Evolutionary conservation across 2,329 filamentous ascomycete genomes (phyloP).

Genomic region (Monosporascus sp.): DNA sequence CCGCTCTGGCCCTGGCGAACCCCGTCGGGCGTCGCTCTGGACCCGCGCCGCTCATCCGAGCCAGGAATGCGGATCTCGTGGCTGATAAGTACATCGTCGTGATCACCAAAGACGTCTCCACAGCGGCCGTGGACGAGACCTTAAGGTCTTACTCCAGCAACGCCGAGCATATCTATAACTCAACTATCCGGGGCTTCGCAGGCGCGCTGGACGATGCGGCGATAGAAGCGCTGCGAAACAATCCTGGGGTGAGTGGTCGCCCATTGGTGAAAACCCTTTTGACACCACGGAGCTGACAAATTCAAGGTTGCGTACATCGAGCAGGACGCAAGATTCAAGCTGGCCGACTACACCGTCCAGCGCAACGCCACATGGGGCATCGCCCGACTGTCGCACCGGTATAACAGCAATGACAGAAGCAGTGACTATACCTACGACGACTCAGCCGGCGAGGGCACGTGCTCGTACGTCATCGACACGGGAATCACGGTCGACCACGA

Average conservation of each 20-base stretch:
- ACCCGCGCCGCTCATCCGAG: background rate
- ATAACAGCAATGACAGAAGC: background rate
- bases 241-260: background rate
- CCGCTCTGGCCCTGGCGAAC: background rate
- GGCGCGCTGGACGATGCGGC: background rate
- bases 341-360: background rate
- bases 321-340: background rate
- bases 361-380: background rate
- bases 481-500: background rate
- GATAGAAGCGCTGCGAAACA: background rate
- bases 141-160: background rate
- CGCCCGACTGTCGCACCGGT: background rate
- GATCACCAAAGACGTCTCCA: background rate
- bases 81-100: background rate
- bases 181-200: background rate
- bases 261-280: too few species aligned
- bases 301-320: background rate
- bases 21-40: background rate
- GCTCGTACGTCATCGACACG: background rate
- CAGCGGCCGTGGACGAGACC: background rate
- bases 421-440: background rate
- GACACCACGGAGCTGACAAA: background rate
- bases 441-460: background rate
- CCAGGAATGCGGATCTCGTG: background rate
- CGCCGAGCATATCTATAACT: background rate